Evolutionary conservation across 257 asterid species (phyloP).

Genomic region (Solanum paucissectum): DNA sequence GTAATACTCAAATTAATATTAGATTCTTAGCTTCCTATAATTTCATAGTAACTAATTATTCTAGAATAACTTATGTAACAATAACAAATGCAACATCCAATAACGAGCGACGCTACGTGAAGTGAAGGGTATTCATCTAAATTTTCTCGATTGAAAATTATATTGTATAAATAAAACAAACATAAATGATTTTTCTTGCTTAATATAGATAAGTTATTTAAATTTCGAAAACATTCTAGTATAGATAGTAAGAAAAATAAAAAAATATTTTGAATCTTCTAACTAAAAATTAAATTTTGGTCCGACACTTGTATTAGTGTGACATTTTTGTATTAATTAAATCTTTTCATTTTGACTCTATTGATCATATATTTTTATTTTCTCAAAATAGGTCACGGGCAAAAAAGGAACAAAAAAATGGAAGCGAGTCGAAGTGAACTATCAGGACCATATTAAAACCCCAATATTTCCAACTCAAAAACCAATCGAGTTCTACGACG

Average conservation of each 20-base stretch:
- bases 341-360: neutral
- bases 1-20: neutral
- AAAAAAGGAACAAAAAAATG: constrained; percentile 39
- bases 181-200: no score
- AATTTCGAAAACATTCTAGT: no score
- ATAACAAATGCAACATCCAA: neutral
- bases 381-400: constrained; percentile 25
- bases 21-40: neutral
- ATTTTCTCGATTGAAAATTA: neutral
- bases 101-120: no score
- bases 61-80: neutral
- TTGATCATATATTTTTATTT: neutral
- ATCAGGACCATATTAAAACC: constrained; percentile 26
- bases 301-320: neutral
- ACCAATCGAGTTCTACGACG: constrained; percentile 31
- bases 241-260: neutral
- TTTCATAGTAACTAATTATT: no score
- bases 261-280: no score
- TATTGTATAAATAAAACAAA: no score
- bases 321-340: neutral
- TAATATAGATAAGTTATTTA: no score
- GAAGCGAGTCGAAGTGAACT: constrained; percentile 46
- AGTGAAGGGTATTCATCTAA: neutral
- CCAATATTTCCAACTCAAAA: constrained; percentile 26
- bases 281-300: neutral